phyloP scores from a whole-genome alignment of 352 stramenopile genomes.

The Phytophthora citricola region DNA sequence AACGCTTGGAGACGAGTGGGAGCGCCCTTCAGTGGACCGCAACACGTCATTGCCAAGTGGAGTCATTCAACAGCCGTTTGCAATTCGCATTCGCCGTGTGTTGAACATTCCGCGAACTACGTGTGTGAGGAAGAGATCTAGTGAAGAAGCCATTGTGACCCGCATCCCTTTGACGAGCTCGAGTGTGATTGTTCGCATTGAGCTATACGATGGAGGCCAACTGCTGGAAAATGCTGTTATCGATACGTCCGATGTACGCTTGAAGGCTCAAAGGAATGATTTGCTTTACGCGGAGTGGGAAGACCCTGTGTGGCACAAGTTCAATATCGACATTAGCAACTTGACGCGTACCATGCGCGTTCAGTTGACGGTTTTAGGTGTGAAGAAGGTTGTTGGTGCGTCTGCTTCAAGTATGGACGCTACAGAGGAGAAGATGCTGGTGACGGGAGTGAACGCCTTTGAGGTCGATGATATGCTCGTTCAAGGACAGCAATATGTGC shows the following conservation, averaged over 20 bases:
- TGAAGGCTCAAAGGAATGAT: conserved; percentile 78
- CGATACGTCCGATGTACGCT: conserved; percentile 72
- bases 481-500: conserved; percentile 75
- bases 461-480: conserved; percentile 75
- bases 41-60: conserved; percentile 56
- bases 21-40: conserved; percentile 49
- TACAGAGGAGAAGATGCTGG: conserved; percentile 75
- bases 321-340: conserved; percentile 75
- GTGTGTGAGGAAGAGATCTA: conserved; percentile 68
- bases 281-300: conserved; percentile 78
- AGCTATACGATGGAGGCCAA: conserved; percentile 78
- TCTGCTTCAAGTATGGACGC: conserved; percentile 46
- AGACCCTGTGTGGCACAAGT: conserved; percentile 80
- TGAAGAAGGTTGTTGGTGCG: conserved; percentile 69
- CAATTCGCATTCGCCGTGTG: conserved; percentile 77
- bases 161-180: conserved; percentile 59
- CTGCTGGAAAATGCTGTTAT: conserved; percentile 74
- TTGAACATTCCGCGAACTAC: conserved; percentile 85
- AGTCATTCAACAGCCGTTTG: conserved; percentile 67
- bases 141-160: conserved; percentile 67
- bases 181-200: conserved; percentile 77
- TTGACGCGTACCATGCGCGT: conserved; percentile 80
- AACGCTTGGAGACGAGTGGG: conserved; percentile 73
- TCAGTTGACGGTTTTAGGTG: conserved; percentile 73
- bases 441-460: conserved; percentile 85